phyloP scores from a whole-genome alignment of 2,329 filamentous ascomycete genomes.

The Talaromyces atroroseus region DNA sequence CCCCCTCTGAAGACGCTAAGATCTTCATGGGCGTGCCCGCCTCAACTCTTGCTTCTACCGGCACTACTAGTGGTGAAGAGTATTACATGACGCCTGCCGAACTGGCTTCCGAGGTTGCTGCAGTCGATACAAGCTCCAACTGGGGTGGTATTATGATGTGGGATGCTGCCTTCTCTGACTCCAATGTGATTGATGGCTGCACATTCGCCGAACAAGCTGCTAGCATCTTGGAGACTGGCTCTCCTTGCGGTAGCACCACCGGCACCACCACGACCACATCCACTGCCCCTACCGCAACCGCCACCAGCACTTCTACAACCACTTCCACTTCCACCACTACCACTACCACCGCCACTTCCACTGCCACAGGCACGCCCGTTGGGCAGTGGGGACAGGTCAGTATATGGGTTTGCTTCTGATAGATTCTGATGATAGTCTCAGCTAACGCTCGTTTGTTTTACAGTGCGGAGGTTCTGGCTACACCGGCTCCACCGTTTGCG shows the following conservation, averaged over 20 bases:
- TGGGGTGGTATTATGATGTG: conserved; percentile 59
- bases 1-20: conserved; percentile 43
- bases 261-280: not conserved
- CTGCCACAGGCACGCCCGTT: conserved; percentile 9
- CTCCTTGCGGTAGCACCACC: conserved; percentile 21
- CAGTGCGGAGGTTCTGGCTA: conserved; percentile 12
- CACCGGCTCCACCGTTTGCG: conserved; percentile 11
- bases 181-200: conserved; percentile 40
- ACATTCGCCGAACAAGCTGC: conserved; percentile 47
- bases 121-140: conserved; percentile 34
- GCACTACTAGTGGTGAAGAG: conserved; percentile 11
- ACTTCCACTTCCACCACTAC: not conserved
- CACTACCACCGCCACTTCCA: not conserved
- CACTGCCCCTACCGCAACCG: not conserved
- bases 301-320: not conserved
- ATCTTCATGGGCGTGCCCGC: conserved; percentile 51
- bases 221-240: conserved; percentile 30
- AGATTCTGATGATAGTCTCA: not conserved
- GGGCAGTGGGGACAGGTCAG: conserved; percentile 13
- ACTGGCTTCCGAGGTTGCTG: conserved; percentile 41
- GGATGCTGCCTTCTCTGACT: conserved; percentile 48
- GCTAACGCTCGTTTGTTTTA: not conserved
- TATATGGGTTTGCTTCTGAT: not conserved
- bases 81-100: conserved; percentile 47
- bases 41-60: conserved; percentile 23